These are phyloP conservation scores for Elasticomyces elasticus DNA, from an alignment of 495 filamentous ascomycete genomes.

Conservation along the genomic window DNA sequence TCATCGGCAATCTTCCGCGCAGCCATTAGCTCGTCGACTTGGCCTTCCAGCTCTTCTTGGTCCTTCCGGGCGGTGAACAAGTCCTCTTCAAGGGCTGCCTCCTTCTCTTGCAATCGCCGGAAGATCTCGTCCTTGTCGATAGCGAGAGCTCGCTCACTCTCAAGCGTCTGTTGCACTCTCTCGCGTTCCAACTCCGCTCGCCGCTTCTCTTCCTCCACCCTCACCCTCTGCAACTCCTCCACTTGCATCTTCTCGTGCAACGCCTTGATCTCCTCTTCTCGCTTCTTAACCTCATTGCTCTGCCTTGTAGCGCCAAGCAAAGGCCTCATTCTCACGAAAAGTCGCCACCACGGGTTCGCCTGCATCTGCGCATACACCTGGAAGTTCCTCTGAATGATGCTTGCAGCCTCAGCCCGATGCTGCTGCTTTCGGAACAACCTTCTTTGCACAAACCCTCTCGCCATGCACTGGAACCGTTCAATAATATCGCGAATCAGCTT, in stretches of 20 bases:
- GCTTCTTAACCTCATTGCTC: slow-evolving; percentile 80
- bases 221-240: slow-evolving; percentile 57
- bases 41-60: slow-evolving; percentile 85
- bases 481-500: slow-evolving; percentile 85
- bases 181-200: slow-evolving; percentile 80
- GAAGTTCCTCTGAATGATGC: slow-evolving; percentile 91
- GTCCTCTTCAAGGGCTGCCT: slow-evolving; percentile 84
- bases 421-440: slow-evolving; percentile 82
- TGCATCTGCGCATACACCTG: slow-evolving; percentile 78
- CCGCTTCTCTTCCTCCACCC: slow-evolving; percentile 82
- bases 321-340: slow-evolving; percentile 93
- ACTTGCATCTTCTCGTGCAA: slow-evolving; percentile 69
- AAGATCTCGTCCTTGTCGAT: slow-evolving; percentile 98
- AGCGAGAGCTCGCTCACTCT: slow-evolving; percentile 88
- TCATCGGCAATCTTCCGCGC: slow-evolving; percentile 86
- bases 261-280: slow-evolving; percentile 84
- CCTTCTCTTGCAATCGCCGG: slow-evolving; percentile 79
- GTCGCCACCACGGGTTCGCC: slow-evolving; percentile 90
- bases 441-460: slow-evolving; percentile 79
- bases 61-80: slow-evolving; percentile 87
- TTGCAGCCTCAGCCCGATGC: slow-evolving; percentile 86
- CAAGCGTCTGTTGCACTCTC: slow-evolving; percentile 80
- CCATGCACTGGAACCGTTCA: slow-evolving; percentile 83
- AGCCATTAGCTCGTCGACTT: slow-evolving; percentile 78
- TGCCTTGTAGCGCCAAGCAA: slow-evolving; percentile 83